These are phyloP conservation scores for Petunia axillaris DNA, from an alignment of 257 asterid genomes.

Conservation along the genomic window DNA sequence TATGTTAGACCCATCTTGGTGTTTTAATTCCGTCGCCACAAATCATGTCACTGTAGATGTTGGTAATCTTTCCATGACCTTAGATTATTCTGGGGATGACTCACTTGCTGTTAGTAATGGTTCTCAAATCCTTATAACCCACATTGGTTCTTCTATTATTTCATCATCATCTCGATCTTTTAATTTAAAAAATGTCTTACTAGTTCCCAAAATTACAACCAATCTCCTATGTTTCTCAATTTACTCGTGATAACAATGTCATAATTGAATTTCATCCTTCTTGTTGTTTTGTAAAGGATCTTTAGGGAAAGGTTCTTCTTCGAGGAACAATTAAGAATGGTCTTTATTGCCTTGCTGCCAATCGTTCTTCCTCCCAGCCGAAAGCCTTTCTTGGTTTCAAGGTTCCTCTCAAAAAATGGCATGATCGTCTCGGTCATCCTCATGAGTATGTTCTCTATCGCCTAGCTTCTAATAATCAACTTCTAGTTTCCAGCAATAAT, in stretches of 20 bases:
- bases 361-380: not conserved
- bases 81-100: not conserved
- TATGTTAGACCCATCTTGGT: not conserved
- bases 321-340: not conserved
- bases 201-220: not conserved
- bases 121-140: not conserved
- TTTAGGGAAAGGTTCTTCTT: not conserved
- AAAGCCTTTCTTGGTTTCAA: not conserved
- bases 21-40: too few species aligned
- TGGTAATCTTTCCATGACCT: not conserved
- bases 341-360: not conserved
- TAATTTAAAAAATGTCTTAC: not conserved
- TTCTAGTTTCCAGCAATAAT: not conserved
- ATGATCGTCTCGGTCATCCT: not conserved
- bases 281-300: not conserved
- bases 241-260: not conserved
- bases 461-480: not conserved
- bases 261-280: too few species aligned
- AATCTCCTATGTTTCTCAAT: not conserved
- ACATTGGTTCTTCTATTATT: not conserved
- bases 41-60: not conserved
- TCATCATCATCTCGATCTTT: not conserved
- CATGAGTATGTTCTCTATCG: not conserved
- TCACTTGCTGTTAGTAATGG: not conserved
- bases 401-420: not conserved